A percentile compares a stretch with the other conserved stretches of the same genome.
Evolutionary conservation across 1,284 basidiomycete species (phyloP).

Genomic region (Microbotryum intermedium): DNA sequence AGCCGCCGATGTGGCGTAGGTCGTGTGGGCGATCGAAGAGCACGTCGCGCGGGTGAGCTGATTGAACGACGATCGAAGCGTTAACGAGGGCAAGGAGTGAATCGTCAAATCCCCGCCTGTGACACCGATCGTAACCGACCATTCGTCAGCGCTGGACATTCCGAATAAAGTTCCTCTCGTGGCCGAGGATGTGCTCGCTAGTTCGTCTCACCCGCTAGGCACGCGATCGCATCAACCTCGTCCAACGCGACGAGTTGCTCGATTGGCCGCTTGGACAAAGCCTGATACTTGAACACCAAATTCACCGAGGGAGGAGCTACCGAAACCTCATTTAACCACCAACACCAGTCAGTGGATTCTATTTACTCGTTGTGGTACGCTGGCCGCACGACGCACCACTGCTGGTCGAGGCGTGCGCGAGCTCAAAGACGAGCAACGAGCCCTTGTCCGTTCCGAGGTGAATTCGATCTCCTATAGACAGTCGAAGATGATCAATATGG

Average conservation of each 20-base stretch:
- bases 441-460: constrained; percentile 26
- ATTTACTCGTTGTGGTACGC: too few species aligned
- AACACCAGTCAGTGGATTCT: not conserved
- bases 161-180: too few species aligned
- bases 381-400: not conserved
- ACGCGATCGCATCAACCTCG: constrained; percentile 68
- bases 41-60: constrained; percentile 3
- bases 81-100: constrained; percentile 12
- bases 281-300: constrained; percentile 58
- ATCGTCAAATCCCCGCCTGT: constrained; percentile 23
- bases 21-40: constrained; percentile 16
- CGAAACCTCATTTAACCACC: not conserved
- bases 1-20: not conserved
- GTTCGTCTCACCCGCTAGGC: constrained; percentile 61
- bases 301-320: constrained; percentile 38
- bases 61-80: constrained; percentile 15
- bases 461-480: constrained; percentile 19
- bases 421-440: constrained; percentile 23
- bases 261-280: constrained; percentile 58
- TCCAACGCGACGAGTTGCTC: constrained; percentile 78
- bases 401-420: constrained; percentile 10
- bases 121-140: not conserved
- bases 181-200: not conserved
- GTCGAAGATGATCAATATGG: not conserved
- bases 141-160: not conserved